Evolutionary conservation across 768 basidiomycete genomes (phyloP), one percentile per base, ranked within the genome.

Genomic region (Pleurotus tuber-regium): DNA sequence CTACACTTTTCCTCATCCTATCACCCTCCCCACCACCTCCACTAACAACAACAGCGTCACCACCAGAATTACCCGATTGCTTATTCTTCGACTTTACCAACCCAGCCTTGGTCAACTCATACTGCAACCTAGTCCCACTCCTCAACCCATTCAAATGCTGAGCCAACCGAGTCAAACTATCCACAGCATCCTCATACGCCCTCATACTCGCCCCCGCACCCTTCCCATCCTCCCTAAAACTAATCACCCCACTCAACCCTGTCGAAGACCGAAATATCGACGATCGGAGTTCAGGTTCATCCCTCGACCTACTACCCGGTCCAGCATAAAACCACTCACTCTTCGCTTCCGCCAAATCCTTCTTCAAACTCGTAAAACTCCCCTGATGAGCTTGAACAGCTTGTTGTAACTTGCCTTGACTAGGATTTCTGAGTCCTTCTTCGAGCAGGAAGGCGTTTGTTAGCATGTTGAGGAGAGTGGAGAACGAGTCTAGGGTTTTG

Each of bases 101-200:
- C 9, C 56, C 53, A 1, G 88, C 87, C 57, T 79, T 79, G 11
- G 87, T 80, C 24, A 98, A 66, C 43, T 95, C 90, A 54, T 87
- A 84, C 63, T 98, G 94, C 29, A 98, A 66, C 28, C 81, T 78
- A 5, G 87, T 92, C 1, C 93, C 89, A 52, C 89, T 85, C 41
- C 96, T 71, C 53, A 98, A 71, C 21, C 96, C 94, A 51, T 87
- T 94, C 31, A 99, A 69, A 70, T 98, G 95, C 62, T 99, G 96
- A 1, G 92, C 97, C 4, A 99, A 79, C 14, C 93, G 75, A 53
- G 89, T 95, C 59, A 99, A 73, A 59, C 86, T 87, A 53, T 84
- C 85, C 9, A 98, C 87, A 0, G 90, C 89, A 55, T 93, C 91
- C 56, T 89, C 89, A 53, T 95, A 96, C 0, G 89, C 85, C 48